phyloP scores from a whole-genome alignment of 2,329 filamentous ascomycete species.

The Hypoxylon sp. region DNA sequence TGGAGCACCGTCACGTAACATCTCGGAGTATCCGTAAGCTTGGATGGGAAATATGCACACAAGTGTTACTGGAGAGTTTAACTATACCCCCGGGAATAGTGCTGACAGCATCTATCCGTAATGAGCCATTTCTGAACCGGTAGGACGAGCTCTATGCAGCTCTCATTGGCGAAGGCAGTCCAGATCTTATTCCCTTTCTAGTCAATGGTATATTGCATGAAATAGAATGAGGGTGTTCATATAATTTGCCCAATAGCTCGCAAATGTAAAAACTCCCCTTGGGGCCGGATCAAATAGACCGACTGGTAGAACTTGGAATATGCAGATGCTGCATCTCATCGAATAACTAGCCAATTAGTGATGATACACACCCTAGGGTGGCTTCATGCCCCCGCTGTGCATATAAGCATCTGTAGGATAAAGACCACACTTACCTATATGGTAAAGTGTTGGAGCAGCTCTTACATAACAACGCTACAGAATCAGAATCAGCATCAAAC shows the following conservation, averaged over 20 bases:
- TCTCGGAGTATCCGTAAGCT: slow-evolving; percentile 24
- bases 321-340: background rate
- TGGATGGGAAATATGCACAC: slow-evolving; percentile 16
- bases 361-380: background rate
- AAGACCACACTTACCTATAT: slow-evolving; percentile 1
- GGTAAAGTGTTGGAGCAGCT: slow-evolving; percentile 5
- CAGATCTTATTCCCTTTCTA: background rate
- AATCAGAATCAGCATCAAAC: background rate
- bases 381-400: background rate
- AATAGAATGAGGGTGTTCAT: background rate
- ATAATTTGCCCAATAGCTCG: background rate
- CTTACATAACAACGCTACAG: slow-evolving; percentile 8
- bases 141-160: slow-evolving; percentile 2
- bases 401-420: background rate
- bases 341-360: background rate
- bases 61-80: background rate
- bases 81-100: slow-evolving; percentile 15
- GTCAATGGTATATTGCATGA: background rate
- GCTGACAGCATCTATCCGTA: background rate
- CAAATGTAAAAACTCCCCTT: slow-evolving; percentile 4
- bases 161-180: background rate
- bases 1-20: slow-evolving; percentile 1
- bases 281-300: background rate
- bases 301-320: background rate
- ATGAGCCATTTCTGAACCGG: background rate